Evolutionary conservation across 148 eudicot genomes (phyloP), one percentile per base, ranked within the genome.

Genomic region (Rhododendron ovatum): DNA sequence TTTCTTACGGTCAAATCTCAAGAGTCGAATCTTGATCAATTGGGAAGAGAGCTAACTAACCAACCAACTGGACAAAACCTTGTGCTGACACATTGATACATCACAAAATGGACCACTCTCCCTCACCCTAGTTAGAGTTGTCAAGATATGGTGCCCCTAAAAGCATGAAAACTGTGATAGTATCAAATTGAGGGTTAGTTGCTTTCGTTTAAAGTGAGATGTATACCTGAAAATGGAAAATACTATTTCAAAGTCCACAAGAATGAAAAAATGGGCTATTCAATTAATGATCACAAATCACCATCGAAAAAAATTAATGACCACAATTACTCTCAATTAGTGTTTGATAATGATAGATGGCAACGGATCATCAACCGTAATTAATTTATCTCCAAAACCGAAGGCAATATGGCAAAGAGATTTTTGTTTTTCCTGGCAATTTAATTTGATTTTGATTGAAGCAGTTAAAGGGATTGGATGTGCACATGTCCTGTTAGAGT

Each of bases 401-500:
- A 43, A 10, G 53, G 33, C 53, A 47, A n/a, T n/a, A 20, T 3
- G 17, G 17, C 15, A 45, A 43, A 47, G 28, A 13, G 2, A 20
- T 11, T 7, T 30, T 30, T 30, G n/a, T 78, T 39, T 78, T 69
- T 30, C 7, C 28, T 9, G 33, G 39, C 10, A 83, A 67, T 43
- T 65, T 37, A 67, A 83, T 51, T 30, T 84, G 63, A 84, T 73
- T 74, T 73, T 73, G 85, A 83, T 48, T 83, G 78, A 69, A 33
- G 59, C 11, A 47, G 55, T 28, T 51, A 13, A 65, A 15, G 57
- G 81, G 80, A 28, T 84, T 74, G 26, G 50, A 84, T 74, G 47
- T 30, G 81, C 81, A 84, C 80, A 73, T 74, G 69, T 47, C 41
- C 26, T 84, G 26, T 30, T 84, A 59, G 5, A 48, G 61, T 28